Percentiles rank a stretch among this genome's conserved stretches.
Conservation (phyloP, 2,329 filamentous ascomycete genomes). For the Emmonsia crescens region DNA sequence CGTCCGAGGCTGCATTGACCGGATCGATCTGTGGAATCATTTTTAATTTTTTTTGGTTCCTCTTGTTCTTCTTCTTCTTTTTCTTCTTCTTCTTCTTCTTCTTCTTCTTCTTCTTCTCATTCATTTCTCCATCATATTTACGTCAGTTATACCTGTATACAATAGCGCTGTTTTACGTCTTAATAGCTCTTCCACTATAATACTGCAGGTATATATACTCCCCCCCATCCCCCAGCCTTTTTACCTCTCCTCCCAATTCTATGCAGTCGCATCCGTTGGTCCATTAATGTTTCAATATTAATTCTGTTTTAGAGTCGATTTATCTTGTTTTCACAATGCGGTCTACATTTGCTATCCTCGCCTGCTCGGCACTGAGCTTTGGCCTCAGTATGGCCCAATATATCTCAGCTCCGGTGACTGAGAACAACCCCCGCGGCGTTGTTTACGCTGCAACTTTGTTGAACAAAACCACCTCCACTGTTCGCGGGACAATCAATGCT, state of each 20-base stretch:
- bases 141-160: not conserved
- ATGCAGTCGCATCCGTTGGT: not conserved
- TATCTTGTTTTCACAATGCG: conserved; percentile 8
- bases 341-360: conserved; percentile 12
- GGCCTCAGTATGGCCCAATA: conserved; percentile 15
- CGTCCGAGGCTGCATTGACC: not conserved
- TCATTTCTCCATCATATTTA: not conserved
- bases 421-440: conserved; percentile 45
- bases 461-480: conserved; percentile 41
- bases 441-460: conserved; percentile 49
- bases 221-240: no score
- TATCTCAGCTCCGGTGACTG: conserved; percentile 44
- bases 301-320: not conserved
- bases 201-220: not conserved
- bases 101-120: not conserved
- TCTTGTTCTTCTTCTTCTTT: not conserved
- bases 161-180: no score
- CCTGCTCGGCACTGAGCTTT: conserved; percentile 15
- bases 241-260: not conserved
- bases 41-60: not conserved
- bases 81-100: not conserved
- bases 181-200: no score
- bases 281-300: not conserved
- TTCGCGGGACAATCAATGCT: conserved; percentile 44
- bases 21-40: not conserved